Evolutionary conservation across 2,329 filamentous ascomycete genomes (phyloP), one percentile per base, ranked within the genome.

Genomic region (Fusarium circinatum): DNA sequence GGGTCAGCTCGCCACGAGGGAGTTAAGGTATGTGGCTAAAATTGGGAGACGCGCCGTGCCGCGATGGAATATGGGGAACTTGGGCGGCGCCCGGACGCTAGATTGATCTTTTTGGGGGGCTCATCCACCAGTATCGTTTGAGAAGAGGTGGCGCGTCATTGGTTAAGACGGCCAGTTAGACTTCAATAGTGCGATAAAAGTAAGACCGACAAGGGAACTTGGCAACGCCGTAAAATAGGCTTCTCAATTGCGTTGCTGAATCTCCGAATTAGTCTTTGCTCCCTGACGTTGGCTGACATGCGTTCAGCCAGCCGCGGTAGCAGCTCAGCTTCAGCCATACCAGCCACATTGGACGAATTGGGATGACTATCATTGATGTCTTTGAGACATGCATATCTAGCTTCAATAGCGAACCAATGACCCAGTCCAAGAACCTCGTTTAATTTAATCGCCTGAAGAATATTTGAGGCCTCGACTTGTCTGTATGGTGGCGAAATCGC

Each of bases 371-470:
- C 22, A 11, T 44, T 14, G 11, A 56, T 32, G 26, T 6, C 18
- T 14, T 3, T 18, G 2, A 55, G 36, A 55, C 52, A 56, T 44
- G 22, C 22, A 44, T n/a, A 24, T 20, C 2, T 30, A 41, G 52
- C 20, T 18, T 3, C 15, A 18, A 18, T 0, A 14, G 5, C 24
- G 2, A 20, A 24, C 22, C 18, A 38, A 20, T 38, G 9, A 15
- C 0, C 0, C 4, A 3, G 3, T 9, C 6, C 1, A 8, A 22
- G 0, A 22, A 17, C 2, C 11, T 3, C 4, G 9, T 26, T 6
- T 20, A 20, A 38, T 22, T 12, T 8, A 26, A 6, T 17, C 17
- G 1, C 32, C 13, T 22, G 18, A 6, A 1, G 17, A 36, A 26
- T 2, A 22, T 36, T 0, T 4, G n/a, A 14, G 18, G 32, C 32